Base-by-base conservation (phyloP, 306 rosid species). In the Sicyos edulis region DNA sequence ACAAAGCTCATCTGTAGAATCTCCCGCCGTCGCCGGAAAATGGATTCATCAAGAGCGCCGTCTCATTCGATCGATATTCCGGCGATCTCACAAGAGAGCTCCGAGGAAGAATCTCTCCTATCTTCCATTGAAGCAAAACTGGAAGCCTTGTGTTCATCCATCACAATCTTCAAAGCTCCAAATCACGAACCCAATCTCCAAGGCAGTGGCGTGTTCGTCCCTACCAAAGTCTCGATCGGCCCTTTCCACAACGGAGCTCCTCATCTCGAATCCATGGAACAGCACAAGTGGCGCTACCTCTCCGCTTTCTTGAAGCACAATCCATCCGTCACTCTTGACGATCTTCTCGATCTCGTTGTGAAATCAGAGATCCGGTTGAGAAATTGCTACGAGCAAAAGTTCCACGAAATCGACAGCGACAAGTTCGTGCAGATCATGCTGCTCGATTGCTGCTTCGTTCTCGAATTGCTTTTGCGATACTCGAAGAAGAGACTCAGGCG, bases 361-460 rank as follows among this genome's bases (percentile, higher is more conserved):
- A 77, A 82, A 54, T 32, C 75, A 10, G 90, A 88, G 77, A 79
- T 77, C 67, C 74, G 86, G 52, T 81, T 82, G 10, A 64, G 76
- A 64, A 75, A 74, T 44, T 82, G 80, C 75, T 88, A 86, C 19
- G 70, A 44, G 29, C 79, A 74, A 62, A 15, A 56, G 5, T 44
- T 61, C 50, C 0, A 32, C 16, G 14, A 0, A 3, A 60, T 72
- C 47, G 5, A 44, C 1, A 67, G 75, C 42, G 16, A 84, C 26
- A n/a, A 79, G 2, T 86, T 86, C 57, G 57, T 77, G 32, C 79
- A 75, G 65, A 77, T 85, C 53, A 73, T 88, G 86, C 42, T 88
- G 44, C 51, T 88, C 49, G 93, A 88, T 78, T 81, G 84, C 24
- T 82, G 88, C 67, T 88, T 85, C 82, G 62, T 86, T 78, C 86